Evolutionary conservation across 352 stramenopile species (phyloP).

Genomic region (Globisporangium emineosum): DNA sequence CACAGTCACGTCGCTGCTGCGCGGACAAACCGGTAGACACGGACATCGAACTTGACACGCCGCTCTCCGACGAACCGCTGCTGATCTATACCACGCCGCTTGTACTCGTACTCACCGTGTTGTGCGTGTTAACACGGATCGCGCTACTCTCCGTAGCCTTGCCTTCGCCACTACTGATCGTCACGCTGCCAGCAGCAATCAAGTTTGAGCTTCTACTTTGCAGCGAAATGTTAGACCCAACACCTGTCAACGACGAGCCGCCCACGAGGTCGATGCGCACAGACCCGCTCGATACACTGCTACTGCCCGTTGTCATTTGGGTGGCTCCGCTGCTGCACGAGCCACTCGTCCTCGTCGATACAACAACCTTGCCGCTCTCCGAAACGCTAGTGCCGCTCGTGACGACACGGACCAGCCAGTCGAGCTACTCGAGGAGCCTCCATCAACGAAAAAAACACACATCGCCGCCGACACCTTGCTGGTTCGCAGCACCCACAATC

Average conservation of each 20-base stretch:
- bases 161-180: slow-evolving; percentile 2
- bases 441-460: slow-evolving; percentile 29
- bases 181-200: slow-evolving; percentile 1
- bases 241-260: neutral
- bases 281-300: slow-evolving; percentile 17
- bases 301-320: neutral
- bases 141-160: slow-evolving; percentile 2
- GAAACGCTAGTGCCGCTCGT: slow-evolving; percentile 1
- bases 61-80: neutral
- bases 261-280: slow-evolving; percentile 11
- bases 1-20: slow-evolving; percentile 1
- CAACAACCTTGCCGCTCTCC: neutral
- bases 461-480: slow-evolving; percentile 20
- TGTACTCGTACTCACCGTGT: neutral
- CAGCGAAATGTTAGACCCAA: slow-evolving; percentile 3
- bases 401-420: slow-evolving; percentile 14
- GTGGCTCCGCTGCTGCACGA: slow-evolving; percentile 5
- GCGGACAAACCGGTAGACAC: neutral
- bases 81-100: neutral
- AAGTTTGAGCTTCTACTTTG: neutral
- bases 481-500: slow-evolving; percentile 13
- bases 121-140: slow-evolving; percentile 3
- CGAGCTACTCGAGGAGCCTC: slow-evolving; percentile 16
- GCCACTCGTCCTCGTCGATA: neutral
- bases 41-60: slow-evolving; percentile 5